Base-by-base conservation (phyloP, 2,329 filamentous ascomycete species). In the Pseudogymnoascus sp. region DNA sequence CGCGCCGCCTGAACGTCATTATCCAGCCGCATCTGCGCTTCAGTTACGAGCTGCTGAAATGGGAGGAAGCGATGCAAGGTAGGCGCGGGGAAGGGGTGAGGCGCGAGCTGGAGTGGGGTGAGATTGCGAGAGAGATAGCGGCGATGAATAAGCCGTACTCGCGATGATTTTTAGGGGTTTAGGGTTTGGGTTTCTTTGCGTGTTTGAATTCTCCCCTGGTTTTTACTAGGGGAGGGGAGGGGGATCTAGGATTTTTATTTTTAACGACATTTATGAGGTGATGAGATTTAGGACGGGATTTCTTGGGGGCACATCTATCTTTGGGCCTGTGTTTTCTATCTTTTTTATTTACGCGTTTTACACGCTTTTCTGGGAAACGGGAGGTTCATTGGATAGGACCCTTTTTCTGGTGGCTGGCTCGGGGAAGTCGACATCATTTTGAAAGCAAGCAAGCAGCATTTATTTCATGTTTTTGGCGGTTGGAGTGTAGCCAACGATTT, bases 1-100 rank as follows among this genome's bases (percentile, higher is more conserved):
- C 94, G 17, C 84, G 94, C 60, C 83, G 94, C 64, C 79, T 99
- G 57, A 99, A 99, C 71, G 94, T 99, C 60, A 99, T 99, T 66
- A 97, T 99, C 66, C 94, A 99, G 73, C 94, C 94, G 10, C 93
- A 99, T 77, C 81, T 99, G 61, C 84, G 91, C 63, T 99, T 99
- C 75, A 89, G 89, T 67, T 96, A 97, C 71, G 94, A 99, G 76
- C 82, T 99, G 31, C 80, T 99, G 59, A 95, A 95, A 73, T 97
- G 93, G 91, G 94, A 99, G 74, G 93, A 97, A 74, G 75, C 82
- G 33, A 84, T 92, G 64, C 84, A 83, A 69, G 69, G 71, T 47
- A 74, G 68, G 73, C 81, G 75, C 71, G 78, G 74, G 74, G 78
- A 71, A 69, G 78, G 71, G 71, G 67, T 88, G 62, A 86, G 84